Percentiles rank a stretch among this genome's conserved stretches.
These are phyloP conservation scores for Alternaria solani DNA, from an alignment of 2,329 filamentous ascomycete species.

Conservation along the genomic window DNA sequence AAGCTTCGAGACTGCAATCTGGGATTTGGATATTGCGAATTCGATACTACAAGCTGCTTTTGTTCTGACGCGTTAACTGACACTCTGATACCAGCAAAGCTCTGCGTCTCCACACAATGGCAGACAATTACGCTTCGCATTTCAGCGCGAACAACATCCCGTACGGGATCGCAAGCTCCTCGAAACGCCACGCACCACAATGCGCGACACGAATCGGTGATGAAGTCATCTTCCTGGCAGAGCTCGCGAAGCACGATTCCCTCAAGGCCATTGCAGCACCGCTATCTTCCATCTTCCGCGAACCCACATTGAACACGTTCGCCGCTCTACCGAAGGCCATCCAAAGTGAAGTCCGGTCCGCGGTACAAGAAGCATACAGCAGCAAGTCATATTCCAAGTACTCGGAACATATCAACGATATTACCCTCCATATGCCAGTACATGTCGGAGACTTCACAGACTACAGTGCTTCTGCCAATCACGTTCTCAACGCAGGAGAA, in stretches of 20 bases:
- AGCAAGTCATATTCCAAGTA: slow-evolving; percentile 21
- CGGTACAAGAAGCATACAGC: slow-evolving; percentile 50
- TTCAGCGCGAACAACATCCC: slow-evolving; percentile 45
- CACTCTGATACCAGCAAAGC: background rate
- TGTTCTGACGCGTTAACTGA: background rate
- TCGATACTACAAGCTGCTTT: no score
- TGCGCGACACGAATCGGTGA: slow-evolving; percentile 62
- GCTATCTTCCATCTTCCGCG: slow-evolving; percentile 39
- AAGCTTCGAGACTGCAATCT: background rate
- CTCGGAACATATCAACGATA: slow-evolving; percentile 49
- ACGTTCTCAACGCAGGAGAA: slow-evolving; percentile 61
- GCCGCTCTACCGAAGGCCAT: slow-evolving; percentile 55
- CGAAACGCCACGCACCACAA: slow-evolving; percentile 44
- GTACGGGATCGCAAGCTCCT: slow-evolving; percentile 41
- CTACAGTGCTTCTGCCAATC: slow-evolving; percentile 64
- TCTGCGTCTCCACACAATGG: slow-evolving; percentile 20
- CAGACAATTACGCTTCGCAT: slow-evolving; percentile 35
- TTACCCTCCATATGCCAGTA: slow-evolving; percentile 64
- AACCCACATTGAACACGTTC: slow-evolving; percentile 58
- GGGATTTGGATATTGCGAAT: background rate
- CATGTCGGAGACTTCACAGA: slow-evolving; percentile 65
- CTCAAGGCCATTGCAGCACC: slow-evolving; percentile 37
- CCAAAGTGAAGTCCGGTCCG: slow-evolving; percentile 52
- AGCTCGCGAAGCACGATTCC: slow-evolving; percentile 47
- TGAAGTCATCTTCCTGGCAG: slow-evolving; percentile 61